These are phyloP conservation scores for Pseudotsuga menziesii DNA, from an alignment of 75 land plant genomes.

Conservation along the genomic window DNA sequence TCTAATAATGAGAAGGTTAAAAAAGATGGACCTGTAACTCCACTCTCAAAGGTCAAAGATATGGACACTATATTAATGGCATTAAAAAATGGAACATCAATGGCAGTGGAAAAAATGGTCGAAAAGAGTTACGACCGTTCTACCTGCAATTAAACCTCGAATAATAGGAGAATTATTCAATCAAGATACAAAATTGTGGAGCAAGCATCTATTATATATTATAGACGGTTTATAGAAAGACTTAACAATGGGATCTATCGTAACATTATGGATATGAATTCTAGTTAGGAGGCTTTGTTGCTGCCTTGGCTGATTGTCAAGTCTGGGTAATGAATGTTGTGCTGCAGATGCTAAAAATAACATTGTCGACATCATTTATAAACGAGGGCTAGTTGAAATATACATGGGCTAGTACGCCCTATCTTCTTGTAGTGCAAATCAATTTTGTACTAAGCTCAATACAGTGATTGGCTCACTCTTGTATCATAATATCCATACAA, in stretches of 20 bases:
- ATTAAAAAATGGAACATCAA: too few relatives aligned
- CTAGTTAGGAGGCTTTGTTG: conserved; percentile 80
- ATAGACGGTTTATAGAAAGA: conserved; percentile 36
- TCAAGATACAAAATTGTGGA: conserved; percentile 62
- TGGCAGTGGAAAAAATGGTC: conserved; percentile 66
- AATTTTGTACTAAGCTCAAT: neutral
- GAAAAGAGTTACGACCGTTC: conserved; percentile 57
- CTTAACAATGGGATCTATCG: conserved; percentile 37
- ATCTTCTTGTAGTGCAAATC: neutral
- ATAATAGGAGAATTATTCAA: conserved; percentile 43
- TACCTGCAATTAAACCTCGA: conserved; percentile 63
- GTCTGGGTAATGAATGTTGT: conserved; percentile 90
- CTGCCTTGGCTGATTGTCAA: conserved; percentile 42
- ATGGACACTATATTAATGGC: too few relatives aligned
- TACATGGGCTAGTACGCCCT: conserved; percentile 61
- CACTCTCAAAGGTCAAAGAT: conserved; percentile 27
- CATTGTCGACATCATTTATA: conserved; percentile 65
- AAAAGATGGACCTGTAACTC: conserved; percentile 42
- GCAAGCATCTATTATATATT: conserved; percentile 52
- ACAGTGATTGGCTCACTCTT: conserved; percentile 3
- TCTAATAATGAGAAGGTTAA: conserved; percentile 21
- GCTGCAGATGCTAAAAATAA: conserved; percentile 42
- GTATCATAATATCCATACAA: too few relatives aligned
- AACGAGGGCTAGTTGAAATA: conserved; percentile 78
- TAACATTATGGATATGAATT: conserved; percentile 89